phyloP scores from a whole-genome alignment of 2,329 filamentous ascomycete species.

The Metarhizium humberi region DNA sequence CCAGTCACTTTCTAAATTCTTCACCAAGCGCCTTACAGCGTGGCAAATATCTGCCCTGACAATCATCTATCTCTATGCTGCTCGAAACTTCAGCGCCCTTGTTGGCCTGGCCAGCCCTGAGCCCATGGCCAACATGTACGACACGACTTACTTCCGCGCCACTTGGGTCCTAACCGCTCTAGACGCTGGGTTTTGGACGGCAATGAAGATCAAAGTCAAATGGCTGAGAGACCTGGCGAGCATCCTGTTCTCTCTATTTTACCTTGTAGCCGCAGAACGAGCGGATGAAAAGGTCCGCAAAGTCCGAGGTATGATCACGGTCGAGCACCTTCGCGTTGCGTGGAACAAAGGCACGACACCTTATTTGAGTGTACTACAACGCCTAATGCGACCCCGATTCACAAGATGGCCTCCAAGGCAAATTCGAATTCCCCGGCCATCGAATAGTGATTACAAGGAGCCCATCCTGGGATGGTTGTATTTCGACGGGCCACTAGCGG shows the following conservation, averaged over 20 bases:
- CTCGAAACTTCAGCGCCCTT: conserved; percentile 88
- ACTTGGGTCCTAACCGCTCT: conserved; percentile 94
- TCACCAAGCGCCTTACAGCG: conserved; percentile 64
- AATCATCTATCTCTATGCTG: conserved; percentile 82
- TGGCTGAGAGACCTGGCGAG: conserved; percentile 77
- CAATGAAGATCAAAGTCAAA: conserved; percentile 77
- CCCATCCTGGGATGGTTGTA: conserved; percentile 85
- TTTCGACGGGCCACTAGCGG: conserved; percentile 77
- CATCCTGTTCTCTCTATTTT: conserved; percentile 79
- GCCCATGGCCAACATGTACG: conserved; percentile 89
- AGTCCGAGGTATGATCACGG: conserved; percentile 74
- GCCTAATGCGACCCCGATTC: conserved; percentile 65
- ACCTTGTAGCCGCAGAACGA: conserved; percentile 83
- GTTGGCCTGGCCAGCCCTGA: conserved; percentile 87
- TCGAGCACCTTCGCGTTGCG: conserved; percentile 83
- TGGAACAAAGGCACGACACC: conserved; percentile 95
- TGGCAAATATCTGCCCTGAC: conserved; percentile 88
- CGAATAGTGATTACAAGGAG: conserved; percentile 71
- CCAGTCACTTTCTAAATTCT: conserved; percentile 59
- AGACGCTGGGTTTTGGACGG: conserved; percentile 96
- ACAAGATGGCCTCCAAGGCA: conserved; percentile 74
- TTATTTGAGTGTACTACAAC: conserved; percentile 66
- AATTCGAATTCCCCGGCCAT: conserved; percentile 74
- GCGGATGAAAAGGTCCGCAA: conserved; percentile 95
- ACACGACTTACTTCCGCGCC: conserved; percentile 82